These are phyloP conservation scores for Cicer yamashitae DNA, from an alignment of 306 rosid genomes.

Conservation along the genomic window DNA sequence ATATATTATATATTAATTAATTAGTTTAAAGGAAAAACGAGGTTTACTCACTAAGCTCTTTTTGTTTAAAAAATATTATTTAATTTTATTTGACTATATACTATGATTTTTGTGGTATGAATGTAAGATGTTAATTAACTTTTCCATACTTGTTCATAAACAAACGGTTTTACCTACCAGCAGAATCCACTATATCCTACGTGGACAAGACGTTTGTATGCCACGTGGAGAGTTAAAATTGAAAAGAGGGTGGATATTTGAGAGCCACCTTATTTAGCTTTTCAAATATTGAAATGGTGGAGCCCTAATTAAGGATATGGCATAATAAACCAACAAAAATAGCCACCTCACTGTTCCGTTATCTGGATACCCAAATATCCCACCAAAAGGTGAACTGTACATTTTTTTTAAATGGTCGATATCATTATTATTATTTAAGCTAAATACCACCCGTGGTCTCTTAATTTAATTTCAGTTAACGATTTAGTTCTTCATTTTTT, in stretches of 20 bases:
- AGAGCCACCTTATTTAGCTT: slow-evolving; percentile 50
- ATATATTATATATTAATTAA: too few relatives aligned
- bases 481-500: too few relatives aligned
- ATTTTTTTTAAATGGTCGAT: too few relatives aligned
- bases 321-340: slow-evolving; percentile 41
- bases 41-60: slow-evolving; percentile 6
- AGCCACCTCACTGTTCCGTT: slow-evolving; percentile 50
- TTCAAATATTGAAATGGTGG: slow-evolving; percentile 61
- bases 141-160: slow-evolving; percentile 40
- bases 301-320: slow-evolving; percentile 47
- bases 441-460: too few relatives aligned
- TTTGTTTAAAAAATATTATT: background rate
- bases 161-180: slow-evolving; percentile 68
- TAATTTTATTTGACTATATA: slow-evolving; percentile 13
- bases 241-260: slow-evolving; percentile 1
- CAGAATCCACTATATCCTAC: slow-evolving; percentile 48
- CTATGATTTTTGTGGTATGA: slow-evolving; percentile 20
- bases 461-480: too few relatives aligned
- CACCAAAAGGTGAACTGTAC: slow-evolving; percentile 53
- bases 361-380: slow-evolving; percentile 70
- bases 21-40: background rate
- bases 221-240: slow-evolving; percentile 51
- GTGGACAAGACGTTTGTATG: slow-evolving; percentile 48
- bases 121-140: slow-evolving; percentile 38
- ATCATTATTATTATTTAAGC: too few relatives aligned